phyloP scores from a whole-genome alignment of 2,329 filamentous ascomycete genomes.

The Colletotrichum sp. region DNA sequence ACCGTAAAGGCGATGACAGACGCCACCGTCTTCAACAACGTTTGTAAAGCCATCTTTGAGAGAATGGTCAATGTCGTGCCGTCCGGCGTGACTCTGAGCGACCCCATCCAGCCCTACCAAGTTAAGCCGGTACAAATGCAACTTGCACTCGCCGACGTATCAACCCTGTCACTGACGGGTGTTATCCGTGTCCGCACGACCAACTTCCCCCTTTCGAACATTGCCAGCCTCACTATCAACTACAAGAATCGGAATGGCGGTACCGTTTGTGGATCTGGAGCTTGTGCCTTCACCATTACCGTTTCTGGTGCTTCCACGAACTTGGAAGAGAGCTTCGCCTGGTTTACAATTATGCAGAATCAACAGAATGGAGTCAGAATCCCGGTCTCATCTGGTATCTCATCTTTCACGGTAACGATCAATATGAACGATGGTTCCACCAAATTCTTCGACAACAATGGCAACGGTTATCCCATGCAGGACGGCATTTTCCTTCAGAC shows the following conservation, averaged over 20 bases:
- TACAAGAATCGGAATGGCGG: constrained; percentile 63
- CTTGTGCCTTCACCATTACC: constrained; percentile 50
- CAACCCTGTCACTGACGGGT: constrained; percentile 55
- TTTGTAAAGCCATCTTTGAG: constrained; percentile 58
- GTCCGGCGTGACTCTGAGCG: constrained; percentile 51
- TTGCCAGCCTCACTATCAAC: constrained; percentile 53
- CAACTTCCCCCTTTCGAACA: constrained; percentile 41
- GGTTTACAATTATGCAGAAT: constrained; percentile 52
- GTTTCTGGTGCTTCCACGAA: constrained; percentile 56
- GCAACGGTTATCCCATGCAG: constrained; percentile 57
- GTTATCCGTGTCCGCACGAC: constrained; percentile 64
- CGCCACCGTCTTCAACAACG: constrained; percentile 46
- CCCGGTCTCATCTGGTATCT: constrained; percentile 62
- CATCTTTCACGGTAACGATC: constrained; percentile 62
- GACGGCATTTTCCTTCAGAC: constrained; percentile 61
- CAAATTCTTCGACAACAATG: constrained; percentile 61
- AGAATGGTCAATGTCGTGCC: constrained; percentile 69
- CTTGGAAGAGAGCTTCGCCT: constrained; percentile 66
- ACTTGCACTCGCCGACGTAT: constrained; percentile 56
- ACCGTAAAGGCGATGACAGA: constrained; percentile 57
- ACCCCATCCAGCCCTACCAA: constrained; percentile 59
- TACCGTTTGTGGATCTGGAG: constrained; percentile 43
- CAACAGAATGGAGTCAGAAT: constrained; percentile 37
- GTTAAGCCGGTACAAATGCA: constrained; percentile 66
- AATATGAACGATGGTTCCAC: constrained; percentile 52